phyloP scores from a whole-genome alignment of 2,329 filamentous ascomycete genomes.

The Trichoderma aggressivum region DNA sequence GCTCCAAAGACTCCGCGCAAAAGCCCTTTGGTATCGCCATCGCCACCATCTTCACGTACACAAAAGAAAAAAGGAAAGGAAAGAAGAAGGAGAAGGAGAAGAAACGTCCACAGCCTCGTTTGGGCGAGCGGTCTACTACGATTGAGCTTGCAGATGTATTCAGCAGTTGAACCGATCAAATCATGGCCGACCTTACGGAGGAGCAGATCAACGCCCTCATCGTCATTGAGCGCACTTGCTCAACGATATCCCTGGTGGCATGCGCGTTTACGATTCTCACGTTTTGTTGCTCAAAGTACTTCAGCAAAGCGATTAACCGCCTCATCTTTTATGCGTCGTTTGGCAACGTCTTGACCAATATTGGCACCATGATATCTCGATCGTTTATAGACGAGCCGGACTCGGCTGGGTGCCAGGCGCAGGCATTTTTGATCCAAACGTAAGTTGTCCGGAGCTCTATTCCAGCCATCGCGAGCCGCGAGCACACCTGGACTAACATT shows the following conservation, averaged over 20 bases:
- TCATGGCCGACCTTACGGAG: conserved; percentile 10
- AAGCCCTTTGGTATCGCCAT: neutral
- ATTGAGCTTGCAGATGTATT: neutral
- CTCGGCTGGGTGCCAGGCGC: conserved; percentile 57
- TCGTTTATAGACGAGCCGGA: conserved; percentile 46
- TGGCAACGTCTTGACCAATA: conserved; percentile 71
- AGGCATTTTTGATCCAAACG: conserved; percentile 73
- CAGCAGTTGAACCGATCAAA: neutral
- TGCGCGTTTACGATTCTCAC: conserved; percentile 66
- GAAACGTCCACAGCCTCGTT: neutral
- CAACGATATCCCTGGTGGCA: conserved; percentile 46
- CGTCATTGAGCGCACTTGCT: conserved; percentile 7
- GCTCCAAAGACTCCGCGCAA: neutral
- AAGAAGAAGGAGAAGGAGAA: neutral
- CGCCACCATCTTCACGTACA: neutral
- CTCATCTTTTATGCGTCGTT: conserved; percentile 76
- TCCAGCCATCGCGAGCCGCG: neutral
- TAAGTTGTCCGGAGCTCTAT: conserved; percentile 37
- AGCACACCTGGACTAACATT: neutral
- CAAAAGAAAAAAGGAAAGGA: neutral
- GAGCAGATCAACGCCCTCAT: neutral
- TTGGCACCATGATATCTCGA: conserved; percentile 63
- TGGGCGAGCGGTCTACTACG: neutral
- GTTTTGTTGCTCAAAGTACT: conserved; percentile 60
- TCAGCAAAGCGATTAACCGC: conserved; percentile 77